Base-by-base conservation (phyloP, 345 rosid genomes). In the Eucalyptus dawsonii region DNA sequence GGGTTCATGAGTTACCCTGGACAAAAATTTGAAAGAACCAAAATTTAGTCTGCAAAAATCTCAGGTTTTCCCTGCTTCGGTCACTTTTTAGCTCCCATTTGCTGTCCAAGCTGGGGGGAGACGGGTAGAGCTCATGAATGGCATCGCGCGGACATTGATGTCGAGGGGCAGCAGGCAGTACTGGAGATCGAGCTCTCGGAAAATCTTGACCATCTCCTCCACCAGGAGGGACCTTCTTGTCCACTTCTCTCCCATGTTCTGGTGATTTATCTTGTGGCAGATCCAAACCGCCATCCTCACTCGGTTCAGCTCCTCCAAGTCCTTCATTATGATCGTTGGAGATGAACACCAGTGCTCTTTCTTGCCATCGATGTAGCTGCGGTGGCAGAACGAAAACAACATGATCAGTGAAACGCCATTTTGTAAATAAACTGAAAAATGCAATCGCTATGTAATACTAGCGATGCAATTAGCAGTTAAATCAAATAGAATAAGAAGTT, bases 341-440 rank as follows among this genome's bases (percentile, higher is more conserved):
- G 91, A n/a, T 10, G 97, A 88, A 45, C 90, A 91, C 99, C 99
- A 97, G 60, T 95, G 94, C 93, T 97, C 99, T 88, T 95, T 94
- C 92, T 94, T 94, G 93, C 86, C 80, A 53, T 96, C 97, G 0
- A 97, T 93, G 91, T 91, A 94, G 91, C 97, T 95, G 92, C 92
- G 8, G 7, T 13, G 53, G 40, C 9, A 25, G 29, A 54, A 42
- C 12, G 3, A 37, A 37, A 37, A 37, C 27, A 12, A 21, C 25
- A 72, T 37, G 83, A 76, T 76, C 76, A 65, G 76, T 15, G 40
- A 65, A 65, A 65, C 21, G 1, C 76, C 40, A n/a, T 31, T n/a
- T 65, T 65, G 76, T 31, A n/a, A 65, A 65, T 14, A 65, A 65
- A 65, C 17, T n/a, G 76, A 29, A 62, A 62, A 14, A 31, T 65